A percentile compares a stretch with the other conserved stretches of the same genome.
These are phyloP conservation scores for Magnusiomyces fungicola DNA, from an alignment of 1,139 yeast species.

Conservation along the genomic window DNA sequence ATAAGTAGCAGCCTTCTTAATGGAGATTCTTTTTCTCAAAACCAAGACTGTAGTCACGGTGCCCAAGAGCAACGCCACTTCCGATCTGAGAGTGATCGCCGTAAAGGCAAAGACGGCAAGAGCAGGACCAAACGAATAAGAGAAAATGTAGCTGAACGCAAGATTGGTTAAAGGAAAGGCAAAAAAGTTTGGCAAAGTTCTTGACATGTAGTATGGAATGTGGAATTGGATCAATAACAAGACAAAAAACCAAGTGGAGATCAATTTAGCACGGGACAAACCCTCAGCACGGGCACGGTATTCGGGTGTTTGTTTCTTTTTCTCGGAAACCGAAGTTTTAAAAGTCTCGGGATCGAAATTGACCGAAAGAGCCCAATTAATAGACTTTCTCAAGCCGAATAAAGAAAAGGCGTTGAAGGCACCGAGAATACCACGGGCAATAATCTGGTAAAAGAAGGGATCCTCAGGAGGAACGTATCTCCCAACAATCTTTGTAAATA, in stretches of 20 bases:
- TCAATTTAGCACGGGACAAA: neutral
- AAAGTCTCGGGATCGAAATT: slow-evolving; percentile 15
- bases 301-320: neutral
- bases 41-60: slow-evolving; percentile 35
- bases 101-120: slow-evolving; percentile 53
- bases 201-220: slow-evolving; percentile 61
- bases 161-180: slow-evolving; percentile 67
- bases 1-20: slow-evolving; percentile 35
- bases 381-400: slow-evolving; percentile 23
- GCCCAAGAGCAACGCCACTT: slow-evolving; percentile 55
- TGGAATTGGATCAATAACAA: slow-evolving; percentile 70
- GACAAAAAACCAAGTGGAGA: slow-evolving; percentile 46
- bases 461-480: slow-evolving; percentile 23
- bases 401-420: slow-evolving; percentile 28
- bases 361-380: slow-evolving; percentile 14
- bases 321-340: neutral
- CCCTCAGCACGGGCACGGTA: neutral
- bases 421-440: slow-evolving; percentile 32
- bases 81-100: slow-evolving; percentile 66
- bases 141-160: slow-evolving; percentile 46
- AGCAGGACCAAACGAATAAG: slow-evolving; percentile 45
- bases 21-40: slow-evolving; percentile 37
- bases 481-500: slow-evolving; percentile 35
- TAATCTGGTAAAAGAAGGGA: slow-evolving; percentile 37
- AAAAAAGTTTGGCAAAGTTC: slow-evolving; percentile 81